phyloP scores from a whole-genome alignment of 148 eudicot genomes.

The Vaccinium myrtillus region DNA sequence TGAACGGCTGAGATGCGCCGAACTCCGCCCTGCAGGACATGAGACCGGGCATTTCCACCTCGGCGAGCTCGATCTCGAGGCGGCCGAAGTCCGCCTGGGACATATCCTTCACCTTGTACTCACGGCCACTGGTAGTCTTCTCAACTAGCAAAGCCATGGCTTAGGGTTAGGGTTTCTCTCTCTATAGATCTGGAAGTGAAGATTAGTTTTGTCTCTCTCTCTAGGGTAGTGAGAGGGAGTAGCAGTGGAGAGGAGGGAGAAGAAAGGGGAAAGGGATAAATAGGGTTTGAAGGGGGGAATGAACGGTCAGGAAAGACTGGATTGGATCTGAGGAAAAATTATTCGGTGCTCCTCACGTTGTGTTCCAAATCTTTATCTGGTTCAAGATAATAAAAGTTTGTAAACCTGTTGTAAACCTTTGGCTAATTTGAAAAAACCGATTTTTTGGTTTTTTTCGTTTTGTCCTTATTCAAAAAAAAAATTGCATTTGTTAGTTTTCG shows the following conservation, averaged over 20 bases:
- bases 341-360: neutral
- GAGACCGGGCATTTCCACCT: conserved; percentile 97
- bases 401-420: too few relatives aligned
- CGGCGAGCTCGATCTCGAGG: conserved; percentile 92
- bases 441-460: too few relatives aligned
- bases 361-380: too few relatives aligned
- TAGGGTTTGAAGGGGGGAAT: conserved; percentile 30
- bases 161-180: neutral
- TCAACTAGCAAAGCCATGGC: conserved; percentile 70
- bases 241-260: neutral
- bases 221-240: conserved; percentile 16
- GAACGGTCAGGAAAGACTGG: conserved; percentile 37
- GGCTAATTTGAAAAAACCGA: too few relatives aligned
- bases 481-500: too few relatives aligned
- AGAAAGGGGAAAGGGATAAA: conserved; percentile 31
- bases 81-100: conserved; percentile 93
- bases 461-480: too few relatives aligned
- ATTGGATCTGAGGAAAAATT: neutral
- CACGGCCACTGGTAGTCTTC: conserved; percentile 81
- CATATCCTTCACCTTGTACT: conserved; percentile 98
- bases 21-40: conserved; percentile 81
- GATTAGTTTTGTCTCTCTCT: neutral
- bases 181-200: neutral
- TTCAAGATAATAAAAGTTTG: too few relatives aligned
- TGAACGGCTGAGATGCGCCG: conserved; percentile 85